A percentile compares a stretch with the other conserved stretches of the same genome.
Evolutionary conservation across 371 early-diverging fungal genomes (phyloP).

Genomic region (Mortierella sp.): DNA sequence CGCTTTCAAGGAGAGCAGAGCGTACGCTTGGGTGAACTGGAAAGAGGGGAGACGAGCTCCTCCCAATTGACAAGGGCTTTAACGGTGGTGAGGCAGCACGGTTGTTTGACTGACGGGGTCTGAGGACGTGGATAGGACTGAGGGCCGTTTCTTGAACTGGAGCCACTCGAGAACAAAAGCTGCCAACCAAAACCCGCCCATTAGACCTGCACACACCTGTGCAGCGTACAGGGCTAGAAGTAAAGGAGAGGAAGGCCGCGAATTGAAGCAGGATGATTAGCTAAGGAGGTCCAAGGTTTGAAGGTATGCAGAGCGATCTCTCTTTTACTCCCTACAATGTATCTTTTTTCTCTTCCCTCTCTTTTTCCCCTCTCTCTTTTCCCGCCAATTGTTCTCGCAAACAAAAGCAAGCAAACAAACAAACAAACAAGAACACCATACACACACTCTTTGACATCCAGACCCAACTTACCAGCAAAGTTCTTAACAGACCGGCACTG

Average conservation of each 20-base stretch:
- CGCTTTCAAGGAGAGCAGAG: neutral
- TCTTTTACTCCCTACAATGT: conserved; percentile 1
- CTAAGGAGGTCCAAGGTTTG: neutral
- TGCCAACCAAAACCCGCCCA: conserved; percentile 46
- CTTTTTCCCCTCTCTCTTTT: neutral
- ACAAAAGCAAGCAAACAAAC: too few relatives aligned
- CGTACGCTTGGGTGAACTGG: too few relatives aligned
- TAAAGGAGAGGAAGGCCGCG: neutral
- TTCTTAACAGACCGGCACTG: conserved; percentile 14
- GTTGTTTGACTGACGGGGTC: conserved; percentile 3
- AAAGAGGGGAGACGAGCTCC: neutral
- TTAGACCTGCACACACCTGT: conserved; percentile 39
- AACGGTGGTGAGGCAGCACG: conserved; percentile 6
- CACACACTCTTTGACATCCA: neutral
- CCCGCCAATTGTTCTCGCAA: too few relatives aligned
- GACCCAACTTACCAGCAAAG: conserved; percentile 24
- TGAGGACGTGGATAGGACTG: neutral
- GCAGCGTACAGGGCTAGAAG: conserved; percentile 32
- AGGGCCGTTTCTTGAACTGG: conserved; percentile 28
- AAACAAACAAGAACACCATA: neutral
- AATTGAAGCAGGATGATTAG: neutral
- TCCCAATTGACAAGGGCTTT: too few relatives aligned
- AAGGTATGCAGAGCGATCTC: neutral
- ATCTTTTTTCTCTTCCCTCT: neutral
- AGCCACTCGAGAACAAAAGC: conserved; percentile 21